A percentile compares a stretch with the other conserved stretches of the same genome.
These are phyloP conservation scores for Hypholoma fasciculare DNA, from an alignment of 768 basidiomycete species.

Conservation along the genomic window DNA sequence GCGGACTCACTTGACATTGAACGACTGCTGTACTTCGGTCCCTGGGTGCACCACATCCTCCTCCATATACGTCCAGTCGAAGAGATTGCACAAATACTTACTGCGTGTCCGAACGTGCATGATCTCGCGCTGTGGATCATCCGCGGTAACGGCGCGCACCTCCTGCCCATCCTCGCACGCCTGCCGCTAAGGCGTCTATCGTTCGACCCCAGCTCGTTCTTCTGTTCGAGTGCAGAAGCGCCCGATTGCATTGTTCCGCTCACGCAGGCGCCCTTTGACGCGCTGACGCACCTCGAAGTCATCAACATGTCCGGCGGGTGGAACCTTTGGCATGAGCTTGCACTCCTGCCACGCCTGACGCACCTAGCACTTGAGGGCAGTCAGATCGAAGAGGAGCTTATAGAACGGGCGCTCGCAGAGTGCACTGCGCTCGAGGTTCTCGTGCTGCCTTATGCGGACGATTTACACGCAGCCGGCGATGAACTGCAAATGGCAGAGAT, in stretches of 20 bases:
- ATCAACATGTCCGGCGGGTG: constrained; percentile 16
- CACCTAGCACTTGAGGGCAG: constrained; percentile 18
- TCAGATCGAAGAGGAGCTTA: too few relatives aligned
- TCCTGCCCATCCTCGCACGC: neutral
- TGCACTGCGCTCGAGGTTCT: constrained; percentile 13
- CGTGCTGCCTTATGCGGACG: constrained; percentile 10
- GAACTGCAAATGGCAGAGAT: neutral
- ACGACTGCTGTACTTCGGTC: neutral
- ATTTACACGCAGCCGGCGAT: neutral
- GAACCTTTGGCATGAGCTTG: constrained; percentile 16
- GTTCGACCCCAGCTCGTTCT: constrained; percentile 2
- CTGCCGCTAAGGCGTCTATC: constrained; percentile 1
- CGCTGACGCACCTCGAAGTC: constrained; percentile 20
- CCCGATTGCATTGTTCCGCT: constrained; percentile 8
- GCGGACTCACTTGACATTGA: neutral
- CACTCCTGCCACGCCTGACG: constrained; percentile 14
- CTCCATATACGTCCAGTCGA: neutral
- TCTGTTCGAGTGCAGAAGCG: neutral
- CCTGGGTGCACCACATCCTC: constrained; percentile 5
- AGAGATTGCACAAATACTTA: constrained; percentile 4
- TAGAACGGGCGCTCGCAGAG: neutral
- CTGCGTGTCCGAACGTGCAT: neutral
- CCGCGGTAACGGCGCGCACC: neutral
- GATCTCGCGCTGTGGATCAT: constrained; percentile 9
- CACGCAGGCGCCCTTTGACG: constrained; percentile 6